Percentiles rank a stretch among this genome's conserved stretches.
Conservation (phyloP, 1,139 yeast genomes). For the Kodamaea sp. region DNA sequence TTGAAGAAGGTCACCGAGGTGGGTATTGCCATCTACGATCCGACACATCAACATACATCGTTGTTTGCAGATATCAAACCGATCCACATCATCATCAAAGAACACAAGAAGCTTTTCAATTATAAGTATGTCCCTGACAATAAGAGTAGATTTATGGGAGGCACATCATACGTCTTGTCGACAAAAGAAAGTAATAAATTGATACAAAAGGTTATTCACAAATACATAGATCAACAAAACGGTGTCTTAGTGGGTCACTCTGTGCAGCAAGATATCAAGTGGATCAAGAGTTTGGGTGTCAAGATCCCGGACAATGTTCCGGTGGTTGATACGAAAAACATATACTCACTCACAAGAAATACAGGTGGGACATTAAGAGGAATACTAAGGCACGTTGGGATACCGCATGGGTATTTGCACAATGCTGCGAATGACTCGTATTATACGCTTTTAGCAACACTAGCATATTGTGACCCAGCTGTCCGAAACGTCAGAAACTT, state of each 20-base stretch:
- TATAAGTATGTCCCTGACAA: slow-evolving; percentile 21
- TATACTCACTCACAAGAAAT: slow-evolving; percentile 15
- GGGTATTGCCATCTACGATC: slow-evolving; percentile 23
- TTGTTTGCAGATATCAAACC: slow-evolving; percentile 16
- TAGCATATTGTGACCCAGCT: slow-evolving; percentile 22
- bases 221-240: slow-evolving; percentile 13
- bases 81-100: slow-evolving; percentile 19
- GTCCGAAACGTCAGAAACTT: slow-evolving; percentile 14
- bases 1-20: slow-evolving; percentile 19
- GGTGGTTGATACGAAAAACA: slow-evolving; percentile 18
- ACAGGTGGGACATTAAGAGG: slow-evolving; percentile 21
- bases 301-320: slow-evolving; percentile 10
- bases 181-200: slow-evolving; percentile 11
- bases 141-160: slow-evolving; percentile 19
- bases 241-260: slow-evolving; percentile 25
- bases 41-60: slow-evolving; percentile 15
- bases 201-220: slow-evolving; percentile 11
- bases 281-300: slow-evolving; percentile 20
- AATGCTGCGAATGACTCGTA: slow-evolving; percentile 29
- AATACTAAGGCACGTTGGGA: slow-evolving; percentile 16
- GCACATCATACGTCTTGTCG: slow-evolving; percentile 16
- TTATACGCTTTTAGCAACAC: slow-evolving; percentile 24
- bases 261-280: slow-evolving; percentile 20
- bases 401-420: slow-evolving; percentile 24
- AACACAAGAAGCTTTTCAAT: slow-evolving; percentile 14